phyloP scores from a whole-genome alignment of 2,329 filamentous ascomycete genomes.

The Mollisia scopiformis region DNA sequence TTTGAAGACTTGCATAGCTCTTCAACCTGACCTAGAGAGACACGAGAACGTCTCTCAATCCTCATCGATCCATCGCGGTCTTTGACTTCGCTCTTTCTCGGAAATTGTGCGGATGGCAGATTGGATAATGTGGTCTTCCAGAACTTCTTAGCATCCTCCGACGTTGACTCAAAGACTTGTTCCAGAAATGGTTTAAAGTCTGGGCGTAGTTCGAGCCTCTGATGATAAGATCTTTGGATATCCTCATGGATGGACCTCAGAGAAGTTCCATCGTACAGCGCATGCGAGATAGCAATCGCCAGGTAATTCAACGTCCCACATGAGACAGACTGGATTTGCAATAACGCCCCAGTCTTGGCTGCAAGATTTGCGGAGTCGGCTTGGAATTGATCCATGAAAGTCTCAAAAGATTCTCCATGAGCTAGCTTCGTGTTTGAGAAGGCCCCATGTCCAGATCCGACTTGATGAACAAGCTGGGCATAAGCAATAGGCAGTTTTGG shows the following conservation, averaged over 20 bases:
- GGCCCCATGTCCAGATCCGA: not conserved
- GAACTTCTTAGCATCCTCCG: constrained; percentile 58
- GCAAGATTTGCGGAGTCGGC: constrained; percentile 43
- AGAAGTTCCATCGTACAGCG: constrained; percentile 89
- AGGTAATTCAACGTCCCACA: constrained; percentile 44
- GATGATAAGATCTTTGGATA: constrained; percentile 65
- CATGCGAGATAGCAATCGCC: constrained; percentile 78
- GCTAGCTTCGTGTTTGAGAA: not conserved
- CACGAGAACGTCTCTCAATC: constrained; percentile 47
- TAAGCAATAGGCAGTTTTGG: constrained; percentile 56
- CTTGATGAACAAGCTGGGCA: constrained; percentile 54
- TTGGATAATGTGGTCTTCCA: constrained; percentile 72
- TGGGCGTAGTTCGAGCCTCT: constrained; percentile 44
- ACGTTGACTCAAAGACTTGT: constrained; percentile 40
- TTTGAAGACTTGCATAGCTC: constrained; percentile 66
- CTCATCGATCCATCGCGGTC: constrained; percentile 38
- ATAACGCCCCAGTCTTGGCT: constrained; percentile 40
- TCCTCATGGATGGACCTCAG: constrained; percentile 74
- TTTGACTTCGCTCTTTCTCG: constrained; percentile 27
- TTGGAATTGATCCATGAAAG: constrained; percentile 45
- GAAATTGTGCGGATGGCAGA: constrained; percentile 45
- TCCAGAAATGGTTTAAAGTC: constrained; percentile 58
- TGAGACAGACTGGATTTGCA: constrained; percentile 52
- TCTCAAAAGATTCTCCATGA: constrained; percentile 22
- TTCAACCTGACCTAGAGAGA: constrained; percentile 47